Evolutionary conservation across 768 basidiomycete species (phyloP).

Genomic region (Mycena vulgaris): DNA sequence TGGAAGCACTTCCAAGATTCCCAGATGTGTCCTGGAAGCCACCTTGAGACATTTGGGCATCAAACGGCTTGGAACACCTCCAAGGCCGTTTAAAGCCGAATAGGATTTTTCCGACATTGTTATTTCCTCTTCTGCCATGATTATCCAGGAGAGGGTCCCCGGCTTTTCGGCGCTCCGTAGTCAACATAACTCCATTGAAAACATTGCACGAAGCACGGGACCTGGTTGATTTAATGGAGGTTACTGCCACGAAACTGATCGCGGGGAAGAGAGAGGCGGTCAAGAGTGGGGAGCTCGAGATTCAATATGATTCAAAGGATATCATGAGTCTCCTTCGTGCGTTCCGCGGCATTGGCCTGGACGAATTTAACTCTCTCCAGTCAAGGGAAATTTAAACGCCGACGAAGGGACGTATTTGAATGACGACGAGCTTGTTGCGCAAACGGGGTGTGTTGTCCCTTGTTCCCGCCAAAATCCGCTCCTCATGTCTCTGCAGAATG

Average conservation of each 20-base stretch:
- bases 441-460: not conserved
- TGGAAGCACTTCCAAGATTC: too few relatives aligned
- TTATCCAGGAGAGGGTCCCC: too few relatives aligned
- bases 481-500: conserved; percentile 35
- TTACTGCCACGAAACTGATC: not conserved
- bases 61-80: too few relatives aligned
- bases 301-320: not conserved
- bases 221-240: conserved; percentile 2
- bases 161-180: too few relatives aligned
- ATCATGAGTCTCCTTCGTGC: conserved; percentile 11
- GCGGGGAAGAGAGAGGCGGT: not conserved
- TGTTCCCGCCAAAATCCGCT: too few relatives aligned
- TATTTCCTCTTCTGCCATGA: too few relatives aligned
- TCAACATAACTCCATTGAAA: not conserved
- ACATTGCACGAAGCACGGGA: not conserved
- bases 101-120: too few relatives aligned
- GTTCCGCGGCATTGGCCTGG: too few relatives aligned
- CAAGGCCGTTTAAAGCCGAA: too few relatives aligned
- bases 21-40: too few relatives aligned
- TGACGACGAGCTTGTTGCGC: conserved; percentile 7
- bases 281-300: not conserved
- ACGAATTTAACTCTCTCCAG: not conserved
- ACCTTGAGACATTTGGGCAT: too few relatives aligned
- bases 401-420: not conserved
- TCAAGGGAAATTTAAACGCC: not conserved